Base-by-base conservation (phyloP, 495 filamentous ascomycete genomes). In the Usnea hakonensis region DNA sequence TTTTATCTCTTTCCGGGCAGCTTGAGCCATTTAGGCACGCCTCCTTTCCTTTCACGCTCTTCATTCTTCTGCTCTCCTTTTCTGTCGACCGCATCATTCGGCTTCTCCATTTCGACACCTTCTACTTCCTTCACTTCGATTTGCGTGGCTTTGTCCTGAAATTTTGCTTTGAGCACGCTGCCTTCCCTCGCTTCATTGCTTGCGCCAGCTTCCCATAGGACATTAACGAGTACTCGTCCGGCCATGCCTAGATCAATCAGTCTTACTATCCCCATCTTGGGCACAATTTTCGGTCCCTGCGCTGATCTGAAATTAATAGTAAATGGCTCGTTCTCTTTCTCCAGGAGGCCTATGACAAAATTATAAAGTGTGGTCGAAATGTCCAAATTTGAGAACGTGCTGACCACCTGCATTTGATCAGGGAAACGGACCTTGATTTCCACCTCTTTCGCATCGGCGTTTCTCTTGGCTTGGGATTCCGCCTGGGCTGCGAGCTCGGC, bases 371-470 rank as follows among this genome's bases (percentile, higher is more conserved):
- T 71, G 16, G 77, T 73, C 10, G 83, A 85, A 0, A 89, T 88
- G 57, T 91, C 85, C 1, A 74, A 66, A 6, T 83, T 82, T 4
- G 75, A 77, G 68, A 91, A 86, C 50, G 78, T 79, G 68, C 84
- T 82, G 33, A 87, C 78, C 23, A 90, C 81, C 43, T 84, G 83
- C 59, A 82, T 85, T 66, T 90, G 85, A 71, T 97, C 91, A 1
- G 94, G 92, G 65, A 96, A 91, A 28, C 93, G 87, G 58, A 97
- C 78, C 63, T 88, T 91, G 60, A 98, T 81, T 44, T 84, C 78
- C 44, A 96, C 84, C 48, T 82, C 78, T 40, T 81, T 86, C 60
- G 91, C 77, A 23, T 79, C 79, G 37, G 85, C 83, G 16, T 87
- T 78, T 57, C 74, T 81, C 38, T 85, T 83, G 35, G 82, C 81